phyloP scores from a whole-genome alignment of 805 yeast species.

The Ogataea henricii region DNA sequence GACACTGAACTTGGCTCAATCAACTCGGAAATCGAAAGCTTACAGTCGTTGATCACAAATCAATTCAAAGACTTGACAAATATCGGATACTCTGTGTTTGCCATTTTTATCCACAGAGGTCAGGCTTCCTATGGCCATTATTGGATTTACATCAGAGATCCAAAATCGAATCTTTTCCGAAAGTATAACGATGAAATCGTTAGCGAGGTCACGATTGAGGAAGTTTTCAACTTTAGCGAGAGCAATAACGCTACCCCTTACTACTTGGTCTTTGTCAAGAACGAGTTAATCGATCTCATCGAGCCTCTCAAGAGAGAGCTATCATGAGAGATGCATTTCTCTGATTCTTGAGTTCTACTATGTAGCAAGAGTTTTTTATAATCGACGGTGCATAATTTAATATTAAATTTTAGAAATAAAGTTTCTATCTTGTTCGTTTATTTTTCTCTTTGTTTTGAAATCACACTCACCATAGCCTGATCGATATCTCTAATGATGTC shows the following conservation, averaged over 20 bases:
- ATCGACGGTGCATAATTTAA: neutral
- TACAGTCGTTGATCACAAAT: constrained; percentile 51
- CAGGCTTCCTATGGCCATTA: constrained; percentile 96
- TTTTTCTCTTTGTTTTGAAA: too few relatives aligned
- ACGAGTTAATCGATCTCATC: constrained; percentile 55
- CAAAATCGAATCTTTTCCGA: constrained; percentile 64
- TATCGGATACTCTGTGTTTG: constrained; percentile 81
- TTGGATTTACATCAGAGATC: constrained; percentile 91
- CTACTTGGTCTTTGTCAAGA: constrained; percentile 79
- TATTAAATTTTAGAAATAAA: constrained; percentile 1
- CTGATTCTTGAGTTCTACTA: too few relatives aligned
- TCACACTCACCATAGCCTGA: constrained; percentile 38
- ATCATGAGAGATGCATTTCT: neutral
- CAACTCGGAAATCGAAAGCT: constrained; percentile 41
- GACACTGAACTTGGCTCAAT: constrained; percentile 44
- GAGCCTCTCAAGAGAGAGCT: constrained; percentile 65
- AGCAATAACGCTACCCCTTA: constrained; percentile 93
- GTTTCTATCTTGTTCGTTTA: neutral
- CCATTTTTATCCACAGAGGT: constrained; percentile 93
- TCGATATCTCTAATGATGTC: constrained; percentile 52
- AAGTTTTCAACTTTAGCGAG: constrained; percentile 64
- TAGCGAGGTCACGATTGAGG: constrained; percentile 69
- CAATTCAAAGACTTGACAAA: constrained; percentile 65
- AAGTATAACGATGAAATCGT: constrained; percentile 96
- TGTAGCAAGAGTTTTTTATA: too few relatives aligned